A percentile compares a stretch with the other conserved stretches of the same genome.
These are phyloP conservation scores for Neofusicoccum laricinum DNA, from an alignment of 2,329 filamentous ascomycete genomes.

Conservation along the genomic window DNA sequence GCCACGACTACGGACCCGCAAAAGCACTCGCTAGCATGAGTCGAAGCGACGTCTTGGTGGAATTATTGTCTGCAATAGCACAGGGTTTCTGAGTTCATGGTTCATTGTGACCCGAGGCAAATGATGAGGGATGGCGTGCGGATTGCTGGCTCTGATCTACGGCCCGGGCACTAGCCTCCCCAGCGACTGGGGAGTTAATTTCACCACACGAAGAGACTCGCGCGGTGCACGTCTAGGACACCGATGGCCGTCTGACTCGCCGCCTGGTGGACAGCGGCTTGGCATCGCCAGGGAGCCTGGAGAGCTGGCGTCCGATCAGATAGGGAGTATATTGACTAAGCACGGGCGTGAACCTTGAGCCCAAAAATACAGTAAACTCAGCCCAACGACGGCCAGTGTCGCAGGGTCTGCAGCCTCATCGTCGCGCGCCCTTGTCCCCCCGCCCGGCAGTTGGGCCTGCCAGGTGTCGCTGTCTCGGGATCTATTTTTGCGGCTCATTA, in stretches of 20 bases:
- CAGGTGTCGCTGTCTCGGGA: neutral
- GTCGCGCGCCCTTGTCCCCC: neutral
- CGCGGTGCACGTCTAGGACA: neutral
- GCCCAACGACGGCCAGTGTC: conserved; percentile 10
- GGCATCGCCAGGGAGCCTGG: neutral
- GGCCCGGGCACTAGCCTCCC: neutral
- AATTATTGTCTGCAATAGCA: neutral
- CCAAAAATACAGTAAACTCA: conserved; percentile 2
- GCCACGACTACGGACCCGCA: neutral
- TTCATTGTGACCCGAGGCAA: neutral
- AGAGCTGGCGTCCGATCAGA: neutral
- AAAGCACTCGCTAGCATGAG: conserved; percentile 10
- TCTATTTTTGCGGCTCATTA: conserved; percentile 9
- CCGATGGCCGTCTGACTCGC: conserved; percentile 3
- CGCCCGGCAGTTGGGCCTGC: conserved; percentile 5
- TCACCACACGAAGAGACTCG: conserved; percentile 8
- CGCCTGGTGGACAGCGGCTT: neutral
- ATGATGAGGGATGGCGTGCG: neutral
- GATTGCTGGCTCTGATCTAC: neutral
- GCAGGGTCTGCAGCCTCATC: neutral
- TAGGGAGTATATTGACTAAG: conserved; percentile 1
- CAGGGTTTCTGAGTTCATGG: neutral
- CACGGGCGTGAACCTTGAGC: conserved; percentile 5
- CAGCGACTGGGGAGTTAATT: neutral
- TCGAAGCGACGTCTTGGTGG: neutral